Evolutionary conservation across 495 filamentous ascomycete species (phyloP).

Genomic region (Jackrogersella multiformis): DNA sequence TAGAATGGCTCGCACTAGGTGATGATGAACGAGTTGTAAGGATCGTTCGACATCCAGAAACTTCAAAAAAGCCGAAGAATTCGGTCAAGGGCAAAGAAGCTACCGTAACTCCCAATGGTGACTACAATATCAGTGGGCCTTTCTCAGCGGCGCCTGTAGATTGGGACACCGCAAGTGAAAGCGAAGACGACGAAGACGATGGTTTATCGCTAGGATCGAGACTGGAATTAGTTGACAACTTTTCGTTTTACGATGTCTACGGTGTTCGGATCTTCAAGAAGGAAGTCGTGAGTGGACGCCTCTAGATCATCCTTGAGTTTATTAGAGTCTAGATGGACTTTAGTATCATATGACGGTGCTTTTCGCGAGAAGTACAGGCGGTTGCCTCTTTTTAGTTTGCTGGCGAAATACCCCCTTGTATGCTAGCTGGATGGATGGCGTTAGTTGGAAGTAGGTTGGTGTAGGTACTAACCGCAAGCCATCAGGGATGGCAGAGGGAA

Average conservation of each 20-base stretch:
- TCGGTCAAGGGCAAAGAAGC: slow-evolving; percentile 47
- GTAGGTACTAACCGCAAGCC: too few relatives aligned
- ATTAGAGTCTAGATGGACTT: background rate
- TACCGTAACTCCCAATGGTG: background rate
- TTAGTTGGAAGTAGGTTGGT: too few relatives aligned
- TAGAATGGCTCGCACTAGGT: slow-evolving; percentile 64
- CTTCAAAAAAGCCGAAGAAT: slow-evolving; percentile 39
- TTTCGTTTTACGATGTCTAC: slow-evolving; percentile 57
- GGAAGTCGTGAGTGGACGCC: slow-evolving; percentile 53
- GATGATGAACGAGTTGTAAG: slow-evolving; percentile 54
- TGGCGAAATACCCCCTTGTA: slow-evolving; percentile 31
- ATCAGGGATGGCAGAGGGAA: background rate
- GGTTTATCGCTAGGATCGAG: slow-evolving; percentile 25
- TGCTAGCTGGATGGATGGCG: slow-evolving; percentile 1
- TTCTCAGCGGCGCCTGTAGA: slow-evolving; percentile 36
- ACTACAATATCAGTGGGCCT: background rate
- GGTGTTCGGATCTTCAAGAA: slow-evolving; percentile 62
- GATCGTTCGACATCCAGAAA: slow-evolving; percentile 47
- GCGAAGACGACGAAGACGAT: slow-evolving; percentile 47
- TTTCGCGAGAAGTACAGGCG: background rate
- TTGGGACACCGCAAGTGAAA: slow-evolving; percentile 48
- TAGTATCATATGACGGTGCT: background rate
- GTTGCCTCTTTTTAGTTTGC: slow-evolving; percentile 16
- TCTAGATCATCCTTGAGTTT: slow-evolving; percentile 38
- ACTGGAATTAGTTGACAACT: slow-evolving; percentile 51